These are phyloP conservation scores for Sutorius australiensis DNA, from an alignment of 768 basidiomycete species.

Conservation along the genomic window DNA sequence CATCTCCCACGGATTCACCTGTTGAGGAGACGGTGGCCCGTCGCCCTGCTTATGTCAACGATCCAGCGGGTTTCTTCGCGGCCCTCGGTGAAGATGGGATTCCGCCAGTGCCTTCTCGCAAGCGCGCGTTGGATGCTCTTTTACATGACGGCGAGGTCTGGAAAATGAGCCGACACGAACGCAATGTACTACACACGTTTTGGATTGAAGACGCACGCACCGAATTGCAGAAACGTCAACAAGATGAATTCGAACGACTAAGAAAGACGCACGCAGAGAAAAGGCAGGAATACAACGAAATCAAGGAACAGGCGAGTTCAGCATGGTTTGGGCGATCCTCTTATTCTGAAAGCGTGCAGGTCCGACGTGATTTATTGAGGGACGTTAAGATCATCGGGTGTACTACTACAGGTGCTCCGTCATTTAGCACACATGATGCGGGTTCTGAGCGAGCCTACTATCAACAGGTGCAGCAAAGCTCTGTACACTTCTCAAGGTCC, in stretches of 20 bases:
- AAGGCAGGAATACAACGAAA: constrained; percentile 33
- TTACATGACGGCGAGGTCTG: constrained; percentile 42
- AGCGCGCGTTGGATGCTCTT: constrained; percentile 39
- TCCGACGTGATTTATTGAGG: constrained; percentile 50
- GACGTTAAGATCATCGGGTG: constrained; percentile 65
- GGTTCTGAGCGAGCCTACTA: too few relatives aligned
- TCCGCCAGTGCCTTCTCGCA: constrained; percentile 36
- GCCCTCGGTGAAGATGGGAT: constrained; percentile 33
- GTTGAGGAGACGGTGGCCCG: neutral
- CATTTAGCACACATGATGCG: too few relatives aligned
- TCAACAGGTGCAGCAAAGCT: constrained; percentile 76
- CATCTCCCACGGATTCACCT: neutral
- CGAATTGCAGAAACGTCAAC: constrained; percentile 26
- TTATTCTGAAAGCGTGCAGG: constrained; percentile 33
- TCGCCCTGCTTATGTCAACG: constrained; percentile 18
- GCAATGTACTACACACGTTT: constrained; percentile 38
- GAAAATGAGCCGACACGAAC: constrained; percentile 51
- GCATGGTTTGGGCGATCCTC: neutral
- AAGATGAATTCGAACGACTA: constrained; percentile 41
- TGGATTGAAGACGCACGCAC: constrained; percentile 47
- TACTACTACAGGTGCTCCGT: constrained; percentile 73
- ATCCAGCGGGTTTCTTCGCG: constrained; percentile 35
- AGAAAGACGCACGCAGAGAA: constrained; percentile 41
- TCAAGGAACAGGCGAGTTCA: constrained; percentile 51
- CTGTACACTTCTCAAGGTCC: constrained; percentile 51